phyloP scores from a whole-genome alignment of 306 rosid species.

The Begonia loranthoides region DNA sequence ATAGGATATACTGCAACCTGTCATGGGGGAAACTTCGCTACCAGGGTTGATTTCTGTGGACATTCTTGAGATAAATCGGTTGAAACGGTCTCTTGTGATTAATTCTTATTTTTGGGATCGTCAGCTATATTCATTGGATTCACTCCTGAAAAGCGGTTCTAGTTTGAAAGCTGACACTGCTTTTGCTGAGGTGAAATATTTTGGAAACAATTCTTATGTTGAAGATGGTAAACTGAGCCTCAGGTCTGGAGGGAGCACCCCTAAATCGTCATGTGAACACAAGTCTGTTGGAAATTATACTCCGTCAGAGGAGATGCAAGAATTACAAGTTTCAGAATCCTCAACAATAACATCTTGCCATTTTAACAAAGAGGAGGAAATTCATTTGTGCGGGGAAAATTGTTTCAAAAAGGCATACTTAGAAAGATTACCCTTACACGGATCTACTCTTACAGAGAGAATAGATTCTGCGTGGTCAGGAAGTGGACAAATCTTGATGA shows the following conservation, averaged over 20 bases:
- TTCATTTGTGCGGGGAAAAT: conserved; percentile 34
- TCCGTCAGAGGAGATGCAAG: conserved; percentile 18
- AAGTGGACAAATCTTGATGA: conserved; percentile 38
- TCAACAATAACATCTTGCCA: conserved; percentile 5
- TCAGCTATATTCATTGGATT: conserved; percentile 47
- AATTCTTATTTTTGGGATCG: conserved; percentile 85
- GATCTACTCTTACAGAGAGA: conserved; percentile 79
- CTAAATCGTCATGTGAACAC: conserved; percentile 21
- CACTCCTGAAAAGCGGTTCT: conserved; percentile 35
- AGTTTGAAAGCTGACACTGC: conserved; percentile 28
- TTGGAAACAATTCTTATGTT: conserved; percentile 23
- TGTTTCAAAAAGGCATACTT: conserved; percentile 8
- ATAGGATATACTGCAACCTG: conserved; percentile 53
- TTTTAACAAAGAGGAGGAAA: conserved; percentile 23
- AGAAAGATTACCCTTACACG: conserved; percentile 23
- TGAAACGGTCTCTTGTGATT: conserved; percentile 73
- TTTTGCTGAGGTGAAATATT: conserved; percentile 22
- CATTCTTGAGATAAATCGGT: conserved; percentile 62
- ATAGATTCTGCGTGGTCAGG: conserved; percentile 97
- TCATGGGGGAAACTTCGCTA: conserved; percentile 23
- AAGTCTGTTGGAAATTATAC: conserved; percentile 26
- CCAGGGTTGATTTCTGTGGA: conserved; percentile 36
- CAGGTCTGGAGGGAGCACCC: conserved; percentile 18
- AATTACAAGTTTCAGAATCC: conserved; percentile 18
- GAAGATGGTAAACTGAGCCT: conserved; percentile 24